Base-by-base conservation (phyloP, 441 rosid genomes). In the Erodium trifolium region DNA sequence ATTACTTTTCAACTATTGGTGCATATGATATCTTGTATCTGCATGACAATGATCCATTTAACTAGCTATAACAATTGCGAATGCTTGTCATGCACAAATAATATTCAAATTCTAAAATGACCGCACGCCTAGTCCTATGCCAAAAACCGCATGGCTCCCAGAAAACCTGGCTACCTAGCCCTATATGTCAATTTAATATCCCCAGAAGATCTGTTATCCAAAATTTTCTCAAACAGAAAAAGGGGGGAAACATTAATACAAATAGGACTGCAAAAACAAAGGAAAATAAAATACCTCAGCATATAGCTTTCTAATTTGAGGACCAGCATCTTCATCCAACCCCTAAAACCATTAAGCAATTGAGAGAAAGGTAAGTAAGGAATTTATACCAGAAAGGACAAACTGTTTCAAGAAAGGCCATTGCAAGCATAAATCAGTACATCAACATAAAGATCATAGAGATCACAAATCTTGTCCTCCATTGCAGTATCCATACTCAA, bases 401-500 rank as follows among this genome's bases (percentile, higher is more conserved):
- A 67, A 19, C 1, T 49, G 29, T 13, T 5, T 49, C 27, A 41
- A 57, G 70, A 13, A 67, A 68, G 53, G 55, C 16, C 12, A 73
- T 57, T 39, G 53, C 68, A 62, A 75, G 76, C 41, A 78, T 65
- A 45, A 59, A 70, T 75, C 12, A 70, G 75, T 87, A 94, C 99
- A 78, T 94, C 97, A 78, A 88, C 84, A 79, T 80, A 94, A 78
- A 91, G 92, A 78, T 94, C 99, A 82, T 94, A 92, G 67, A 92
- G 97, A 72, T 87, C 94, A 82, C 97, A 90, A 76, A 94, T 78
- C 83, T 82, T 94, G 76, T 92, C 96, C 87, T 94, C 98, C 84
- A 90, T 55, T 35, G 80, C 80, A 16, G 82, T 69, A 70, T 92
- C 97, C 89, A 94, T 86, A 77, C 82, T 81, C 70, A 82, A 81